phyloP scores from a whole-genome alignment of 495 filamentous ascomycete genomes.

The Barbatosphaeria neglecta region DNA sequence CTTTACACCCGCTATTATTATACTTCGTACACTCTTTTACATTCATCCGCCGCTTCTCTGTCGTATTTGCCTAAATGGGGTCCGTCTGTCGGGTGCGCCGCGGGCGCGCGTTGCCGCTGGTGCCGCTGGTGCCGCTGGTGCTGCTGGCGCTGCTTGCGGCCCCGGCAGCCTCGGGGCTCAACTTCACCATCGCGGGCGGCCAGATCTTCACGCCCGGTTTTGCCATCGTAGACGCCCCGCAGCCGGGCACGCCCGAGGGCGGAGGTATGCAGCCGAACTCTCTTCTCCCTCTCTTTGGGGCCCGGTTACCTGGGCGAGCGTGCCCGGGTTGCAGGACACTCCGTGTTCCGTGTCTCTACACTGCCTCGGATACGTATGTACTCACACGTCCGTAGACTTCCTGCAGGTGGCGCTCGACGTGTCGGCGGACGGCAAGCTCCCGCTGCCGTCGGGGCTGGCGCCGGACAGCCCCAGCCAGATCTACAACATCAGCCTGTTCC shows the following conservation, averaged over 20 bases:
- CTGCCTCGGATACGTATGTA: constrained; percentile 5
- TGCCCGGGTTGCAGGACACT: too few relatives aligned
- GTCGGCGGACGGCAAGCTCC: constrained; percentile 49
- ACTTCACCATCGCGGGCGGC: constrained; percentile 44
- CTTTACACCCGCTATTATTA: background rate
- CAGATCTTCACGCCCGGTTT: constrained; percentile 55
- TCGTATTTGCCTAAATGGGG: constrained; percentile 11
- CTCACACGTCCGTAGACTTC: constrained; percentile 25
- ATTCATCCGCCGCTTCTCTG: background rate
- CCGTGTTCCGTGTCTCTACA: too few relatives aligned
- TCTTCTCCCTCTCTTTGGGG: background rate
- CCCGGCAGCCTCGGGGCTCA: constrained; percentile 10
- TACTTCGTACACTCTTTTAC: background rate
- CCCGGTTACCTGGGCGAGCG: background rate
- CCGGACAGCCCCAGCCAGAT: constrained; percentile 38
- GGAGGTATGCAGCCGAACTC: constrained; percentile 35
- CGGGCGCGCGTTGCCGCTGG: constrained; percentile 7
- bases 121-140: constrained; percentile 9
- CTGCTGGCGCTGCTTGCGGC: too few relatives aligned
- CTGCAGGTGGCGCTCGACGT: constrained; percentile 58
- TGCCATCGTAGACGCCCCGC: constrained; percentile 50
- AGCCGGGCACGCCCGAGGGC: constrained; percentile 55
- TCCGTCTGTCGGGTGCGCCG: constrained; percentile 4
- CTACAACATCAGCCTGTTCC: constrained; percentile 53
- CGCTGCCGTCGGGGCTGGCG: constrained; percentile 38